These are phyloP conservation scores for Diplosphaera chodatii DNA, from an alignment of 139 green algal species.

Conservation along the genomic window DNA sequence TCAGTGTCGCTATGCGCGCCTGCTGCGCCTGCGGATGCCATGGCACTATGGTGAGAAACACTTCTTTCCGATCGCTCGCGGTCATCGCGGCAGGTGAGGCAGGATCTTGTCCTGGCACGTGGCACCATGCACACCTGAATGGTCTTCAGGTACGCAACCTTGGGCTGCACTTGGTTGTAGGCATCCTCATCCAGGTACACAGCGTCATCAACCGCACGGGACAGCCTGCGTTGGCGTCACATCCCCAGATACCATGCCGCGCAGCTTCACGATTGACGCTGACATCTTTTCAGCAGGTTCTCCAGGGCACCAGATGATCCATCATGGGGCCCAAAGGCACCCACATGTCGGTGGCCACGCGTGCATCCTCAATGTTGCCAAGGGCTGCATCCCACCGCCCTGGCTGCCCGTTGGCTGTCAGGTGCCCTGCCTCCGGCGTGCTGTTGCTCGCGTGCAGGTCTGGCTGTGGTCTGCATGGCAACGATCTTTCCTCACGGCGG, in stretches of 20 bases:
- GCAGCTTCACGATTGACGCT: no score
- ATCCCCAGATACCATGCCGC: no score
- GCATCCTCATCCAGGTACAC: slow-evolving; percentile 70
- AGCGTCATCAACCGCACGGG: slow-evolving; percentile 49
- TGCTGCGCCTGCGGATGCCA: slow-evolving; percentile 16
- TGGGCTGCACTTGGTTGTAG: slow-evolving; percentile 32
- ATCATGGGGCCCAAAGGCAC: no score
- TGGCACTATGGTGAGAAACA: no score
- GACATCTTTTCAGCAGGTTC: no score
- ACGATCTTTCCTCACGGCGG: no score
- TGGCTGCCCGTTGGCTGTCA: neutral
- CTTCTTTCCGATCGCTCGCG: no score
- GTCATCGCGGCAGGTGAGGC: slow-evolving; percentile 11
- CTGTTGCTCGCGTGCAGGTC: neutral
- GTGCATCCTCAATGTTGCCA: slow-evolving; percentile 44
- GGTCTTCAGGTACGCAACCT: slow-evolving; percentile 7
- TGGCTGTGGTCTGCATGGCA: neutral
- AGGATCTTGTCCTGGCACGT: no score
- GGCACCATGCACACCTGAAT: slow-evolving; percentile 18
- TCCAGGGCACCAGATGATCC: no score
- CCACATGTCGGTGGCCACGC: slow-evolving; percentile 23
- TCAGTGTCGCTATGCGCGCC: slow-evolving; percentile 13
- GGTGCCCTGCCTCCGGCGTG: neutral
- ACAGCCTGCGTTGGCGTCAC: slow-evolving; percentile 24
- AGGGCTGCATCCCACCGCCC: slow-evolving; percentile 22